Base-by-base conservation (phyloP, 1,139 yeast genomes). In the Spathaspora sp. region DNA sequence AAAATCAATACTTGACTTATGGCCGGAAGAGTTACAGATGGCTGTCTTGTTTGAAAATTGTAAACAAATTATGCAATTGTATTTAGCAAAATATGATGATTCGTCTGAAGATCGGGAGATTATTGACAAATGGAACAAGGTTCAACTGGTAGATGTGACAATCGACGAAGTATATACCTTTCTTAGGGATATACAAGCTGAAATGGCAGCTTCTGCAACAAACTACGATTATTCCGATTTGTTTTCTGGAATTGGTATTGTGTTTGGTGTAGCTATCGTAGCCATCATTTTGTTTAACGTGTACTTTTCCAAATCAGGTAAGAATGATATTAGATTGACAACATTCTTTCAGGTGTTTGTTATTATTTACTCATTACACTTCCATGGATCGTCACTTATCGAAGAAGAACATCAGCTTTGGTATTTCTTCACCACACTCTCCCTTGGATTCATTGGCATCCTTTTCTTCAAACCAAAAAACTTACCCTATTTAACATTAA, bases 381-480 rank as follows among this genome's bases (percentile, higher is more conserved):
- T 86, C 62, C 89, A 89, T 70, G 97, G 96, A 0, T 88, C 97
- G 34, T 89, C 97, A 23, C 73, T 90, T 52, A 87, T 93, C n/a
- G 99, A 93, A 58, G 99, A 93, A 62, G 99, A 93, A 59, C 96
- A 93, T 59, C 97, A 90, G 60, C 67, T 90, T 13, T 93, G 99
- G 99, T 93, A 96, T 88, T 86, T 93, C 77, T 71, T 83, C 15
- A 68, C 80, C 0, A 66, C 81, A 0, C 43, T 74, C 42, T 59
- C 54, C 13, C 49, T 47, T 18, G 46, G 38, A 20, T 61, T 45
- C 37, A 60, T 52, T 39, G 52, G 54, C 27, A 46, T 44, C 36
- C 48, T 50, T 42, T 46, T 47, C 11, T 51, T 50, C 27, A 50
- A 51, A 23, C 45, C 51, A 2, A 17, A 38, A 15, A 47, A 48